Conservation (phyloP, 1,284 basidiomycete species). For the Porodaedalea pini region DNA sequence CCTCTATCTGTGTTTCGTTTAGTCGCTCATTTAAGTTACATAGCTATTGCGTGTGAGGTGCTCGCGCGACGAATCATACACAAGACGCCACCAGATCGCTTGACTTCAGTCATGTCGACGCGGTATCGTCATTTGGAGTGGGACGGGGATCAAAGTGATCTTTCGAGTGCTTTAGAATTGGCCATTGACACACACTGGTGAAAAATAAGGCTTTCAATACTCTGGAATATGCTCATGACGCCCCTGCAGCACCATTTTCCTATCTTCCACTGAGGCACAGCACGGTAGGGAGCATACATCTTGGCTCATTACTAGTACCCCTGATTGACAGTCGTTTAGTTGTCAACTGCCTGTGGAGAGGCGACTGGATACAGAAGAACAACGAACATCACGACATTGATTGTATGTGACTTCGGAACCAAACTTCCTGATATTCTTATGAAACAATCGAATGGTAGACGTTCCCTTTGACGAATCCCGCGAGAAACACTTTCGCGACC, state of each 20-base stretch:
- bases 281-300: slow-evolving; percentile 46
- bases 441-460: slow-evolving; percentile 39
- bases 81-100: slow-evolving; percentile 54
- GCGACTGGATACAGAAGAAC: slow-evolving; percentile 76
- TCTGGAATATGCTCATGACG: slow-evolving; percentile 19
- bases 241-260: slow-evolving; percentile 64
- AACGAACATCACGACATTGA: slow-evolving; percentile 67
- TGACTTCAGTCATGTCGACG: slow-evolving; percentile 71
- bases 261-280: slow-evolving; percentile 86
- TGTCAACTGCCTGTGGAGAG: slow-evolving; percentile 72
- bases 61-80: slow-evolving; percentile 83
- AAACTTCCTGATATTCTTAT: not conserved
- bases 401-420: slow-evolving; percentile 41
- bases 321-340: slow-evolving; percentile 38
- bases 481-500: slow-evolving; percentile 59
- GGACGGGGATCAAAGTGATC: slow-evolving; percentile 76
- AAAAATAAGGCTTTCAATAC: slow-evolving; percentile 19
- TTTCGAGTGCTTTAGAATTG: slow-evolving; percentile 73
- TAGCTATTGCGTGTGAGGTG: slow-evolving; percentile 80
- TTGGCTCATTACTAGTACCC: not conserved
- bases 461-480: slow-evolving; percentile 52
- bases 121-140: slow-evolving; percentile 70
- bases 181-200: slow-evolving; percentile 85
- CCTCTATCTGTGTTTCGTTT: not conserved
- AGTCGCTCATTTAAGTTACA: not conserved